phyloP scores from a whole-genome alignment of 2,329 filamentous ascomycete genomes.

The Diaporthe citri region DNA sequence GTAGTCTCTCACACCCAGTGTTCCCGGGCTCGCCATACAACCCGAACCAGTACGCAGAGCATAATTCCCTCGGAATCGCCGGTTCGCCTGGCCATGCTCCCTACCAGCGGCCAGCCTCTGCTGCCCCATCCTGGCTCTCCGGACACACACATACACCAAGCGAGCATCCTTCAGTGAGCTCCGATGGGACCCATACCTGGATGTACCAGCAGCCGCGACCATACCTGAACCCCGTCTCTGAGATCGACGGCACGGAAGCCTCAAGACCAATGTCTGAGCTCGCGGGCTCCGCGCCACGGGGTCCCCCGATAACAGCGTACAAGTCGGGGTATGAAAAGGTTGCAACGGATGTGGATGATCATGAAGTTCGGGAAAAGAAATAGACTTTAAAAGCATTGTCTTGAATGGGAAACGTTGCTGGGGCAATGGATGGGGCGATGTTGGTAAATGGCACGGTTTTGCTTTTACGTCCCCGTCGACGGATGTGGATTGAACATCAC shows the following conservation, averaged over 20 bases:
- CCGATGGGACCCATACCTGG: slow-evolving; percentile 9
- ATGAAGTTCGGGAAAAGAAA: background rate
- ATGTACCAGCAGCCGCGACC: slow-evolving; percentile 14
- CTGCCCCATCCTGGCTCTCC: slow-evolving; percentile 31
- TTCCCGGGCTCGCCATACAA: slow-evolving; percentile 17
- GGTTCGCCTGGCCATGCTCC: background rate
- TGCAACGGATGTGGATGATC: background rate
- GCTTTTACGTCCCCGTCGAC: background rate
- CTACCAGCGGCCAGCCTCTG: slow-evolving; percentile 25
- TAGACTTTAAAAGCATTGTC: background rate
- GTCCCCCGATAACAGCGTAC: background rate
- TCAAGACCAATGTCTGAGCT: slow-evolving; percentile 32
- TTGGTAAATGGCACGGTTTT: background rate
- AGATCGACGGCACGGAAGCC: slow-evolving; percentile 30
- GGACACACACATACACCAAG: slow-evolving; percentile 5
- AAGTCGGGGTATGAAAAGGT: slow-evolving; percentile 29
- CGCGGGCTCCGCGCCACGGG: background rate
- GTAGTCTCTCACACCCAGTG: background rate
- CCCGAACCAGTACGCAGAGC: background rate
- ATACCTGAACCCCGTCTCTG: slow-evolving; percentile 28
- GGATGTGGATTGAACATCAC: background rate
- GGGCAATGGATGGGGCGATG: background rate
- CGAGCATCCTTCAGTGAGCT: slow-evolving; percentile 28
- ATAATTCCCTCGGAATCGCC: slow-evolving; percentile 4
- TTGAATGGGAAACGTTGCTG: background rate